Base-by-base conservation (phyloP, 495 filamentous ascomycete species). In the Terfezia boudieri region DNA sequence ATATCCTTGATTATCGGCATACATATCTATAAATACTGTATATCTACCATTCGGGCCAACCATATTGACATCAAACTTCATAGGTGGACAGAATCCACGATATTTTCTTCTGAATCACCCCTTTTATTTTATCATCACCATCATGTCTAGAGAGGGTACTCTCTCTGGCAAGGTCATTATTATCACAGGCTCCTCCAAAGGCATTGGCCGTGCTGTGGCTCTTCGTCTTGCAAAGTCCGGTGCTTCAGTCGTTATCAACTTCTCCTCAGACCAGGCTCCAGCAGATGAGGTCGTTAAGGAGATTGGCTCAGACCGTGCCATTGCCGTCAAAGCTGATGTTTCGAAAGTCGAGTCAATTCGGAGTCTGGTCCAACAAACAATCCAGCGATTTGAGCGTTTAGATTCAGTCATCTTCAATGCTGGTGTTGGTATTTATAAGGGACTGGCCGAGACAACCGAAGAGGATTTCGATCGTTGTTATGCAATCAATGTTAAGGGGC, bases 251-350 rank as follows among this genome's bases (percentile, higher is more conserved):
- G 73, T 80, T 32, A 71, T 83, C 67, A 81, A 78, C 66, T 83
- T 81, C 67, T 67, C 70, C 48, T 71, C 69, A 36, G 70, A 78
- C 61, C 60, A 67, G 12, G 50, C 58, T 11, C 64, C 75, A 2
- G 82, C 82, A n/a, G 64, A 78, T 9, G 68, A 66, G 7, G 53
- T 83, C 6, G 74, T 83, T 48, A 49, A 69, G 4, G 51, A 72
- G 20, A 71, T 83, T 16, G 79, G 76, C 17, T 9, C 59, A 6
- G 68, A 75, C 22, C 67, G 72, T 7, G 71, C 73, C 37, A 36
- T 76, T 17, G 75, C 82, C 41, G 76, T 93, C 67, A 74, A 84
- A 65, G 85, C 85, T 55, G 81, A 90, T 65, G 74, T 90, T 35
- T 77, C 76, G 58, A 72, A 78, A 49, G 71, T 81, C 22, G 63